Base-by-base conservation (phyloP, 345 rosid genomes). In the Cardamine resedifolia region DNA sequence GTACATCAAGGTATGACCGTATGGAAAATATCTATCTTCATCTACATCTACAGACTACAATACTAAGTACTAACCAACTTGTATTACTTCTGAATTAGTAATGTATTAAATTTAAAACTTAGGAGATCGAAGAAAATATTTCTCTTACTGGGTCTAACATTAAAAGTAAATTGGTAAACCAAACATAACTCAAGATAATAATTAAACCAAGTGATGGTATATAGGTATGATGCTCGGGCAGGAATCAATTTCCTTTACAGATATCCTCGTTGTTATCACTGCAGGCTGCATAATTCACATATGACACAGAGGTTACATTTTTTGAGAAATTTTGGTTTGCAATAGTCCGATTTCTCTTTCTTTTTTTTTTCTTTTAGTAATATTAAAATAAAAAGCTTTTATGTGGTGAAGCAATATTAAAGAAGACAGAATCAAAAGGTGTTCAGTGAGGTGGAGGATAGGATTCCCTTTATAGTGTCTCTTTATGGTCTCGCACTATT, bases 381-480 rank as follows among this genome's bases (percentile, higher is more conserved):
- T 38, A 38, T 3, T 10, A 39, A 12, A 14, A 14, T 41, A 4
- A 16, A 16, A 30, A 43, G 31, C 19, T 68, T 68, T 68, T 41
- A 61, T 61, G 43, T 50, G 72, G 43, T 36, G 67, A 38, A 47
- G 43, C 53, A 75, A 55, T 33, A 27, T 3, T n/a, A 60, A 75
- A 61, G 49, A 68, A 75, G 0, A 63, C 12, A 55, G 14, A 69
- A 68, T 75, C 34, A 75, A 75, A 75, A 68, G 63, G 51, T 34
- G 47, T 38, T 66, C 33, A 53, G 61, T 66, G 60, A 55, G 52
- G 66, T 76, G 60, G 75, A 76, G 79, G 79, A 76, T 70, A 76
- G 79, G 79, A 76, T 76, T 63, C 79, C 71, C 69, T 76, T 76
- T 76, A 62, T 55, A 53, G 71, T 69, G 36, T 55, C 71, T 55